These are phyloP conservation scores for Rhinocladiella mackenziei DNA, from an alignment of 2,329 filamentous ascomycete genomes.

Conservation along the genomic window DNA sequence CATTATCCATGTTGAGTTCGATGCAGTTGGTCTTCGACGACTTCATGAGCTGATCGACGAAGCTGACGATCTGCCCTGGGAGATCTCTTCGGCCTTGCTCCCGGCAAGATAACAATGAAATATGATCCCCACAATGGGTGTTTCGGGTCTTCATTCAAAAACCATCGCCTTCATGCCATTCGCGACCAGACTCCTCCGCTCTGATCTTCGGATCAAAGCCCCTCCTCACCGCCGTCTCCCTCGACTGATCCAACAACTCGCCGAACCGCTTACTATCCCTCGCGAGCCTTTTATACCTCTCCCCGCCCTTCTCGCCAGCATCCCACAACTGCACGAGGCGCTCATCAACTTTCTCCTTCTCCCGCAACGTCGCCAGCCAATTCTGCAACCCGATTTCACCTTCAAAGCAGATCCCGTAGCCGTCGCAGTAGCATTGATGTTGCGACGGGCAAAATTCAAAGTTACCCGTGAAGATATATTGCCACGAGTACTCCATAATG, in stretches of 20 bases:
- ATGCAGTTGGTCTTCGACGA: too few relatives aligned
- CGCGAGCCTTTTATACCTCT: conserved; percentile 40
- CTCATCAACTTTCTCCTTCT: conserved; percentile 40
- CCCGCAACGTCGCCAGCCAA: conserved; percentile 45
- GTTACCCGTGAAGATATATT: conserved; percentile 56
- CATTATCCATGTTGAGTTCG: too few relatives aligned
- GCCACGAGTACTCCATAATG: conserved; percentile 63
- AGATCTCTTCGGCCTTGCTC: too few relatives aligned
- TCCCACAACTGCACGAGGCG: conserved; percentile 42
- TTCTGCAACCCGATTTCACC: conserved; percentile 45
- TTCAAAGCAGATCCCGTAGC: conserved; percentile 60
- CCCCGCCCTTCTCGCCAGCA: conserved; percentile 24
- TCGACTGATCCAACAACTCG: conserved; percentile 41
- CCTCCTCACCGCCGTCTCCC: conserved; percentile 45
- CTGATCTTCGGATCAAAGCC: conserved; percentile 51
- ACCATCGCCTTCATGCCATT: conserved; percentile 54
- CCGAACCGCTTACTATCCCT: conserved; percentile 44
- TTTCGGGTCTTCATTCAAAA: too few relatives aligned
- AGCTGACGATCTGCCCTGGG: too few relatives aligned
- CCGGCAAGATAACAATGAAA: too few relatives aligned
- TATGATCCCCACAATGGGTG: too few relatives aligned
- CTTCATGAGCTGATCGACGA: too few relatives aligned
- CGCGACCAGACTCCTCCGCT: conserved; percentile 50
- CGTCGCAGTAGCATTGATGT: conserved; percentile 60
- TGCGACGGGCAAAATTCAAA: conserved; percentile 46